These are phyloP conservation scores for Penicillium paneum DNA, from an alignment of 2,329 filamentous ascomycete species.

Conservation along the genomic window DNA sequence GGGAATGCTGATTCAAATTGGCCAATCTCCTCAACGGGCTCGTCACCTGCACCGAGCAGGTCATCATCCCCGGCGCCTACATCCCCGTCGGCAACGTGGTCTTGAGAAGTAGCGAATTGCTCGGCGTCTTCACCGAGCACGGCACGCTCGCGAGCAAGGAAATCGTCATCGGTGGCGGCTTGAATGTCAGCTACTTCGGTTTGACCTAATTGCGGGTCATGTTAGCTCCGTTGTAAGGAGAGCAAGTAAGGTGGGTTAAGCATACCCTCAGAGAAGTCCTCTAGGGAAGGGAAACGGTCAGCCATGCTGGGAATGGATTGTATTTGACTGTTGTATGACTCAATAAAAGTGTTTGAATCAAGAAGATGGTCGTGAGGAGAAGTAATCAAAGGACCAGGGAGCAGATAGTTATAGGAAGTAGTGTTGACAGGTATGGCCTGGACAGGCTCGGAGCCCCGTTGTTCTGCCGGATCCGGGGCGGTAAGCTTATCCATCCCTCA, in stretches of 20 bases:
- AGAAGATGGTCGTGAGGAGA: background rate
- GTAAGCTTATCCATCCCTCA: constrained; percentile 17
- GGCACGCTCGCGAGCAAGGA: constrained; percentile 87
- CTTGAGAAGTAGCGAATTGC: constrained; percentile 77
- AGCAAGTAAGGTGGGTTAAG: constrained; percentile 22
- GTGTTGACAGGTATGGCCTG: constrained; percentile 25
- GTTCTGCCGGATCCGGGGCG: constrained; percentile 15
- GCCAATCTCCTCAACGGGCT: constrained; percentile 46
- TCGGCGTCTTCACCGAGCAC: constrained; percentile 87
- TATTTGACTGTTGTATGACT: constrained; percentile 2
- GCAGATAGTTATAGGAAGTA: constrained; percentile 8
- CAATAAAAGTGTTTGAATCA: constrained; percentile 5
- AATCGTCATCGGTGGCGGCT: constrained; percentile 63
- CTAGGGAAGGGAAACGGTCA: constrained; percentile 73
- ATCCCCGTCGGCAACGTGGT: constrained; percentile 54
- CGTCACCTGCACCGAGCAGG: constrained; percentile 58
- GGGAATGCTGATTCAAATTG: constrained; percentile 90
- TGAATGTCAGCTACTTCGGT: constrained; percentile 33
- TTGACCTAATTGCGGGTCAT: constrained; percentile 35
- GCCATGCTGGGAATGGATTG: constrained; percentile 56
- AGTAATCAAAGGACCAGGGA: constrained; percentile 4
- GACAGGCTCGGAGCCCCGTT: constrained; percentile 15
- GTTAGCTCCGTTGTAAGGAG: constrained; percentile 19
- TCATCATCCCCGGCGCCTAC: constrained; percentile 63
- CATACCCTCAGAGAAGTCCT: constrained; percentile 67